Evolutionary conservation across 2,329 filamentous ascomycete species (phyloP).

Genomic region (Zasmidium angulare): DNA sequence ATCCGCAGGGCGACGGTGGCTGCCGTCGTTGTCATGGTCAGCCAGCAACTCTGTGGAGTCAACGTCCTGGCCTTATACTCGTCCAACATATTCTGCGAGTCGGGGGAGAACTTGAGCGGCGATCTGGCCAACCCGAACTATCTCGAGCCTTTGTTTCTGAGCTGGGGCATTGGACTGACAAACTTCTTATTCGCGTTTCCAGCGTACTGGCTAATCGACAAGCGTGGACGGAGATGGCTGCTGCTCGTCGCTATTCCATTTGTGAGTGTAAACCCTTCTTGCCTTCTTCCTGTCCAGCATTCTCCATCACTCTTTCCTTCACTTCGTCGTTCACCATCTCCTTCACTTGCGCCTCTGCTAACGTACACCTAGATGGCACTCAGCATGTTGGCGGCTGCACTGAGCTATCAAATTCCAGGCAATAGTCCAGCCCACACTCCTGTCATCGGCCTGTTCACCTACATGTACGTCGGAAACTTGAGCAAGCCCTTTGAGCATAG

Average conservation of each 20-base stretch:
- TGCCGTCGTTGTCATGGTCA: conserved; percentile 27
- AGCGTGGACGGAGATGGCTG: conserved; percentile 55
- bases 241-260: conserved; percentile 47
- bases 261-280: background rate
- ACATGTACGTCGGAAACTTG: conserved; percentile 36
- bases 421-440: conserved; percentile 44
- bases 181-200: conserved; percentile 54
- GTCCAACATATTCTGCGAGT: conserved; percentile 26
- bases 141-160: conserved; percentile 26
- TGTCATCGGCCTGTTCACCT: conserved; percentile 57
- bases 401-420: conserved; percentile 53
- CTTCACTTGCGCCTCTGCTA: no score
- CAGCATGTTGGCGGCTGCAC: conserved; percentile 47
- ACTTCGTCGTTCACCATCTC: no score
- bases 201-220: conserved; percentile 60
- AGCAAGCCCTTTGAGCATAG: background rate
- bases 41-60: conserved; percentile 31
- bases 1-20: conserved; percentile 29
- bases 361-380: conserved; percentile 39
- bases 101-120: conserved; percentile 3
- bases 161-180: conserved; percentile 31
- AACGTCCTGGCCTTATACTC: conserved; percentile 31
- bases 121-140: conserved; percentile 8
- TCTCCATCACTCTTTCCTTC: no score
- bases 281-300: no score